These are phyloP conservation scores for Wilcoxina mikolae DNA, from an alignment of 495 filamentous ascomycete genomes.

Conservation along the genomic window DNA sequence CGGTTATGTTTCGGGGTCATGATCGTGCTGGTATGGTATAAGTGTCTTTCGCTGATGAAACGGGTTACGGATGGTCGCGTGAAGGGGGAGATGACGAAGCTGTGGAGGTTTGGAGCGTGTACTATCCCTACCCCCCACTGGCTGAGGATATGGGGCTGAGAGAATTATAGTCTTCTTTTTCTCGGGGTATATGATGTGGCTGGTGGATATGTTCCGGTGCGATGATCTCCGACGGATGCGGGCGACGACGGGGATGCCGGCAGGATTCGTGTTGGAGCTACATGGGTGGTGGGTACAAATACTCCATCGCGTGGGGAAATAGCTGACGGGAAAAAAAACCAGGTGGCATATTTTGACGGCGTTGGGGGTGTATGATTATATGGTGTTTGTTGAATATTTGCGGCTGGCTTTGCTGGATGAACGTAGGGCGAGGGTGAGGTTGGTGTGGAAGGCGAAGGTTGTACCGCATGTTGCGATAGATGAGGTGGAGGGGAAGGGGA, in stretches of 20 bases:
- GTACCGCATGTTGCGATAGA: neutral
- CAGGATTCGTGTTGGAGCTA: neutral
- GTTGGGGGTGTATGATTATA: slow-evolving; percentile 28
- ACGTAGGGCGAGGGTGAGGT: neutral
- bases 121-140: no score
- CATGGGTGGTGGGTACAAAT: neutral
- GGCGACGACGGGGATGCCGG: neutral
- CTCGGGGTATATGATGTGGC: slow-evolving; percentile 29
- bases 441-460: neutral
- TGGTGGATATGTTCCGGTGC: slow-evolving; percentile 29
- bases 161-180: slow-evolving; percentile 24
- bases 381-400: slow-evolving; percentile 17
- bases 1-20: slow-evolving; percentile 27
- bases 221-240: slow-evolving; percentile 8
- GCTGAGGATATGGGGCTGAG: neutral
- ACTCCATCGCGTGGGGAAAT: neutral
- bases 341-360: slow-evolving; percentile 36
- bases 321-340: neutral
- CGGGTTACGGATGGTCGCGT: slow-evolving; percentile 10
- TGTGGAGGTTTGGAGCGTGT: no score
- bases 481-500: no score
- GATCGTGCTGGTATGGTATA: slow-evolving; percentile 27
- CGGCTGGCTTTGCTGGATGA: neutral
- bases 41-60: slow-evolving; percentile 25
- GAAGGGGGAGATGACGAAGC: slow-evolving; percentile 16